These are phyloP conservation scores for Poterioochromonas sp. DNA, from an alignment of 352 stramenopile species.

Conservation along the genomic window DNA sequence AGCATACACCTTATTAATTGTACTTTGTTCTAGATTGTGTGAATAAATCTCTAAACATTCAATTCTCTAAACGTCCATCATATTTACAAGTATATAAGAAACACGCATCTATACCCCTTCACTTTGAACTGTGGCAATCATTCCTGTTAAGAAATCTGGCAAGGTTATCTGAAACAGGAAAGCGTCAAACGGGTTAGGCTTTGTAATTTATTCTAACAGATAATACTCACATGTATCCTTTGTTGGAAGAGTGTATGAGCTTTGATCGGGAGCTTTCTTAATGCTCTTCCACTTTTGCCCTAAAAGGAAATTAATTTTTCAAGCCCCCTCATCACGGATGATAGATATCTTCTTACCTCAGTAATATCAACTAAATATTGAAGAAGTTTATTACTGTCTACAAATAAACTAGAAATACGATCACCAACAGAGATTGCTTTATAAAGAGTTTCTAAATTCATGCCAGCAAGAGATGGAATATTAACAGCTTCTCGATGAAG, in stretches of 20 bases:
- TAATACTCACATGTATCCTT: not conserved
- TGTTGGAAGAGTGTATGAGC: not conserved
- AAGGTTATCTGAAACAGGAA: not conserved
- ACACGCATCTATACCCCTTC: too few relatives aligned
- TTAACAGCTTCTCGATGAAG: not conserved
- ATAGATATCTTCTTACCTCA: not conserved
- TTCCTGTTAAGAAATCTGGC: not conserved
- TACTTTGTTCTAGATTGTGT: too few relatives aligned
- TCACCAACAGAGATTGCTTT: not conserved
- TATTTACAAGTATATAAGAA: too few relatives aligned
- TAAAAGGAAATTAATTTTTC: not conserved
- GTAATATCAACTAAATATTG: not conserved
- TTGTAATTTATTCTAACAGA: not conserved
- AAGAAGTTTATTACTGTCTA: not conserved
- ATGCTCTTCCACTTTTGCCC: conserved; percentile 16
- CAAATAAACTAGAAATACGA: not conserved
- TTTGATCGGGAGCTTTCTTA: conserved; percentile 21
- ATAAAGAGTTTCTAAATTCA: not conserved
- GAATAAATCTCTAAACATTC: too few relatives aligned
- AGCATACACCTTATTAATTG: too few relatives aligned
- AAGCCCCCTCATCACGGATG: not conserved
- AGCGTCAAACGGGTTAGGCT: not conserved
- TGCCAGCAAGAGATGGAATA: not conserved
- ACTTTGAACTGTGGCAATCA: too few relatives aligned
- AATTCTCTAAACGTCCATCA: too few relatives aligned